A percentile compares a stretch with the other conserved stretches of the same genome.
Conservation (phyloP, 257 asterid genomes). For the Solanum piurae region DNA sequence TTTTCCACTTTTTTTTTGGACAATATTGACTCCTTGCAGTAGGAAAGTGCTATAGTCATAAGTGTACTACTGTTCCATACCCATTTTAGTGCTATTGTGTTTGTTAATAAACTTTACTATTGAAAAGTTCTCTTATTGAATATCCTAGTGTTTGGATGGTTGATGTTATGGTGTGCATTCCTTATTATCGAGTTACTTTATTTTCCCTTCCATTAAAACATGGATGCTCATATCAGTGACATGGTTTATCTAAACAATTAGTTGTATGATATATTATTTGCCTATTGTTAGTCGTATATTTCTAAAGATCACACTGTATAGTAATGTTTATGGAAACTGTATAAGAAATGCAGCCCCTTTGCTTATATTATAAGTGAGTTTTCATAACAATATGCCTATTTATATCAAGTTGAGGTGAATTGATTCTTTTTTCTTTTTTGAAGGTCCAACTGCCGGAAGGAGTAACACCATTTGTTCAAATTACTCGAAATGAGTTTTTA, state of each 20-base stretch:
- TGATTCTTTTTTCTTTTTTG: constrained; percentile 18
- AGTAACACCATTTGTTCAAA: constrained; percentile 40
- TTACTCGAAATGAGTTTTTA: constrained; percentile 44
- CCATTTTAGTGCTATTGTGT: neutral
- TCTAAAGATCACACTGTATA: neutral
- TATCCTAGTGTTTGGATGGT: neutral
- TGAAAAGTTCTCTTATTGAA: neutral
- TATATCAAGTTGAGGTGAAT: constrained; percentile 2
- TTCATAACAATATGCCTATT: neutral
- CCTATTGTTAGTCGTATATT: neutral
- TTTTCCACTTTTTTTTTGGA: neutral
- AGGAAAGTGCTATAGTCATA: neutral
- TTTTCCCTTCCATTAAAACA: neutral
- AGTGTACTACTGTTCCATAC: neutral
- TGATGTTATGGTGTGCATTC: neutral
- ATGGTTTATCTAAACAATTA: neutral
- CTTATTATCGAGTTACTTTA: neutral
- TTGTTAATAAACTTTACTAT: neutral
- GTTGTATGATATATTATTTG: neutral
- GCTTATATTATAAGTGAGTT: neutral
- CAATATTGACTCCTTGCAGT: neutral
- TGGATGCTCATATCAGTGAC: neutral
- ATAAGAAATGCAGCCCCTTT: neutral
- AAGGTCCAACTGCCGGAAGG: constrained; percentile 49
- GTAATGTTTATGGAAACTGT: neutral